A percentile compares a stretch with the other conserved stretches of the same genome.
phyloP scores from a whole-genome alignment of 208 protist genomes.

The Acanthamoeba culbertsoni region DNA sequence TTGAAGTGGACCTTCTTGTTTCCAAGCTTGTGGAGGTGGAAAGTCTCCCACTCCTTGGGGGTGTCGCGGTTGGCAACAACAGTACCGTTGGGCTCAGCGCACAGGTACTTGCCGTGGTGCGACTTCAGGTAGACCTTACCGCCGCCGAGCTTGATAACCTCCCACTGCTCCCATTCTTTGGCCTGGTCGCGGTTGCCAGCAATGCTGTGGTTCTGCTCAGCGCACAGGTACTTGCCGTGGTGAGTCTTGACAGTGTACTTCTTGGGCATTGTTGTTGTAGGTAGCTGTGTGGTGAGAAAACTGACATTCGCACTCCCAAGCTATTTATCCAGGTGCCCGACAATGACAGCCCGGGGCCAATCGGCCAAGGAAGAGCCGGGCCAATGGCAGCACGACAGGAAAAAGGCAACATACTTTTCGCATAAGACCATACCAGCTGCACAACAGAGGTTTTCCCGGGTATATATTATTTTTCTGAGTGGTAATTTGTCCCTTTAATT shows the following conservation, averaged over 20 bases:
- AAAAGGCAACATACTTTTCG: too few relatives aligned
- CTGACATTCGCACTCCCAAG: background rate
- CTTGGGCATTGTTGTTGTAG: background rate
- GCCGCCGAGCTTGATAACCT: background rate
- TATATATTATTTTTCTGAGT: too few relatives aligned
- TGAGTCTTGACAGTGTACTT: constrained; percentile 19
- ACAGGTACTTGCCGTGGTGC: constrained; percentile 33
- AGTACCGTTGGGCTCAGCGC: constrained; percentile 30
- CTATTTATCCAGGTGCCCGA: background rate
- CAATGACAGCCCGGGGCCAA: background rate
- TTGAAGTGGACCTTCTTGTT: constrained; percentile 20
- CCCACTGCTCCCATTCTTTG: background rate
- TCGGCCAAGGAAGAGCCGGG: background rate
- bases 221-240: constrained; percentile 38
- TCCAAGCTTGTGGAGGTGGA: background rate
- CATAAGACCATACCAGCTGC: too few relatives aligned
- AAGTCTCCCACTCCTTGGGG: constrained; percentile 48
- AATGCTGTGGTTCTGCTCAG: background rate
- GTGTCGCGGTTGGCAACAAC: constrained; percentile 33
- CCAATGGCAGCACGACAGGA: background rate
- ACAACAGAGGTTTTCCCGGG: too few relatives aligned
- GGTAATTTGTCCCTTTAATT: too few relatives aligned
- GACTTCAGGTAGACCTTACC: constrained; percentile 19
- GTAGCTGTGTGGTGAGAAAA: background rate
- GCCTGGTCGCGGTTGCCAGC: background rate